Evolutionary conservation across 164 flowering plant genomes (phyloP), one percentile per base, ranked within the genome.

Genomic region (Warburgia ugandensis): DNA sequence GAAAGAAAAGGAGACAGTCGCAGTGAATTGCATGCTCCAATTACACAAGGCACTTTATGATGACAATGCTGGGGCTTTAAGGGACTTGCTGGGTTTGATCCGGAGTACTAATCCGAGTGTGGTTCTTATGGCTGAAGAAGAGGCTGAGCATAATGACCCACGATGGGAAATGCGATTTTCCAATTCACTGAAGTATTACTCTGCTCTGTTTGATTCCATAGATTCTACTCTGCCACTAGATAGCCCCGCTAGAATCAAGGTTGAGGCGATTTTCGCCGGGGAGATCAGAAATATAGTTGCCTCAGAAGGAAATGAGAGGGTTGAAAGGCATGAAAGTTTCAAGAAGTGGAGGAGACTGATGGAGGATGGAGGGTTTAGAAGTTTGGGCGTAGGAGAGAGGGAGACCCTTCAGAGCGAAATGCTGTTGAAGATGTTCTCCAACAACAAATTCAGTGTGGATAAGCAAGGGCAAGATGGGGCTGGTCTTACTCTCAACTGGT

Each of bases 31-130:
- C 53, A 29, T 75, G 13, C 68, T 77, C 17, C 98, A 92, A 56
- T 56, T 92, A 36, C 98, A 92, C 73, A 85, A 78, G 73, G 75
- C 74, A 32, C 85, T 92, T 1, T 80, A 92, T 35, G 94, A 84
- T 38, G 59, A 55, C 4, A 73, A 33, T 38, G 81, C 88, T 31
- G 78, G 81, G 27, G 79, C 69, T 1, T 50, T 92, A 3, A 78
- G 79, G 56, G 94, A 86, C 45, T 69, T 92, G 28, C 31, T 92
- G 70, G 91, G 95, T 6, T 57, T 86, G 30, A 71, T 92, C 10
- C 63, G 78, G 29, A 92, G 96, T 79, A 82, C 86, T 19, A 78
- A 75, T 48, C 88, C 98, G 0, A 54, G 48, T 3, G 29, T 71
- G 10, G 71, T 82, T 31, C 48, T 86, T 1, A 61, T 82, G 68